These are phyloP conservation scores for Amanita jacksonii DNA, from an alignment of 768 basidiomycete species.

Conservation along the genomic window DNA sequence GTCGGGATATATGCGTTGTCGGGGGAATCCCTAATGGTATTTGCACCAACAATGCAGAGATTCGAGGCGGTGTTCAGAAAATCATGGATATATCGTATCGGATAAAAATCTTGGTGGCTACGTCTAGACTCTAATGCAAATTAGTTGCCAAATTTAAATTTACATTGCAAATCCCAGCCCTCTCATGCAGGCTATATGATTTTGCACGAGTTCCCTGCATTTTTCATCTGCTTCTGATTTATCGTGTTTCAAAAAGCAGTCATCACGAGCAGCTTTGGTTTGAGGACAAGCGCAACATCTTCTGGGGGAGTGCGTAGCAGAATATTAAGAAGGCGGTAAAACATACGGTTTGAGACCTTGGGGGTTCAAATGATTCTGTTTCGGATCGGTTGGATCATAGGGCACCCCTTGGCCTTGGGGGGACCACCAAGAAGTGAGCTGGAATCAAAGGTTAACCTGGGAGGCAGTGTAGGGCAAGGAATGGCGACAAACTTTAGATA, in stretches of 20 bases:
- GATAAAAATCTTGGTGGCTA: neutral
- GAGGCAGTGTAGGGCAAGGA: neutral
- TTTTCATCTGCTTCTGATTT: conserved; percentile 57
- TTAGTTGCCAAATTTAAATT: no score
- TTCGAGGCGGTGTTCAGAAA: conserved; percentile 40
- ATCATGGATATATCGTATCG: conserved; percentile 36
- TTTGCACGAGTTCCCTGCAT: conserved; percentile 72
- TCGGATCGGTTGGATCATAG: conserved; percentile 68
- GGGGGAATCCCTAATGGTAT: conserved; percentile 47
- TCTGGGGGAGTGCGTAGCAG: neutral
- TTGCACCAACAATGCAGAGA: conserved; percentile 39
- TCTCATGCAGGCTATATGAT: conserved; percentile 88
- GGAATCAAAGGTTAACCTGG: neutral
- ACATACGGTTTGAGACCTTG: conserved; percentile 91
- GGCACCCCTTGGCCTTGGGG: conserved; percentile 34
- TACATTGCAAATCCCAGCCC: conserved; percentile 81
- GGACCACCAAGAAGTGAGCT: conserved; percentile 55
- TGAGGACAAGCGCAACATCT: conserved; percentile 97
- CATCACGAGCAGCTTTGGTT: conserved; percentile 86
- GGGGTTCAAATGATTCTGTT: conserved; percentile 85
- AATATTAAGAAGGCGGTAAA: neutral
- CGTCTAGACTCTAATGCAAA: neutral
- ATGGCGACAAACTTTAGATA: no score
- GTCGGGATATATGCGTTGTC: conserved; percentile 45
- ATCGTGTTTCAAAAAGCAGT: conserved; percentile 82